Evolutionary conservation across 75 land plant species (phyloP), one percentile per base, ranked within the genome.

Genomic region (Selaginella moellendorffii): DNA sequence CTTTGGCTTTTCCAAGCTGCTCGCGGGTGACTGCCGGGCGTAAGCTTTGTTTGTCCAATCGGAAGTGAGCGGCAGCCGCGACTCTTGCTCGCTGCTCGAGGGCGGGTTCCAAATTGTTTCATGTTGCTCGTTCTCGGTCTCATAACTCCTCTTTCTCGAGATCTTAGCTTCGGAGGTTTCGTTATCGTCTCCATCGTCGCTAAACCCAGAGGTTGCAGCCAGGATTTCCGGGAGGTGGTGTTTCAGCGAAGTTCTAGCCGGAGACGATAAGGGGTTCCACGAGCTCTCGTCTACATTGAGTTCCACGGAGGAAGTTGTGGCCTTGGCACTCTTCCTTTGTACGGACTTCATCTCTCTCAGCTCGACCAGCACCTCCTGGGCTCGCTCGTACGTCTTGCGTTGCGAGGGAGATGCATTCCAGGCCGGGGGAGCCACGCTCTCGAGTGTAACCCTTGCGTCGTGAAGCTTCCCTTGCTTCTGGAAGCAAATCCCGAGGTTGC

Each of bases 391-490:
- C 21, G 59, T 2, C n/a, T 24, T 56, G 24, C n/a, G 59, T 2
- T 56, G 59, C 8, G 59, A 56, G 24, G 2, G 5, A 8, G 59
- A 9, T 5, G 46, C 10, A 36, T 5, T 36, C 46, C 46, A 36
- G 2, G 59, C 8, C 5, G 59, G 8, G n/a, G n/a, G 59, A 8
- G 59, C 8, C 9, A 56, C 24, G n/a, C 59, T 24, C 21, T 21
- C 29, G 0, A 79, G 77, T 18, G 74, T 63, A 0, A 23, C n/a
- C 29, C 54, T 56, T 5, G 59, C 59, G 17, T 56, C 59, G 2
- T 21, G 25, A 56, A 56, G 59, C 24, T n/a, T 56, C 23, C 59
- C 59, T 56, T 9, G 59, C 24, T 56, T 56, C 59, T 8, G 8
- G 5, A 56, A 19, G 24, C 59, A 56, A 8, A 56, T 56, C n/a